Conservation (phyloP, 2,329 filamentous ascomycete species). For the Alternaria ethzedia region DNA sequence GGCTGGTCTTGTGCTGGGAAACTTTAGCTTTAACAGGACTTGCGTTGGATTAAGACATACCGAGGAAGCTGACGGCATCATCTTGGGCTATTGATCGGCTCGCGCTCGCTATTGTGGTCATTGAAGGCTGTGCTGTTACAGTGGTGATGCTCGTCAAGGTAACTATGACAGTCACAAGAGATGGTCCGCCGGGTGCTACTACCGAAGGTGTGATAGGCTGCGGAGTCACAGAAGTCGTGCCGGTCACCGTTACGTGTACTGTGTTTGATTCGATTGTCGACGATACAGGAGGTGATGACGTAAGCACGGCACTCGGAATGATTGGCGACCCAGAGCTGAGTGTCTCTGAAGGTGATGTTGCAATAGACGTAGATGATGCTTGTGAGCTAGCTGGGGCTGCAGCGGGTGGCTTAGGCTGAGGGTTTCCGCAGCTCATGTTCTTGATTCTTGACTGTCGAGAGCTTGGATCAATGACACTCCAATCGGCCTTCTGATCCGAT, state of each 20-base stretch:
- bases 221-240: background rate
- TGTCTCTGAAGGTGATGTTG: background rate
- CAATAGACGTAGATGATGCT: background rate
- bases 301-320: background rate
- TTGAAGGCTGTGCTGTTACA: background rate
- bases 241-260: slow-evolving; percentile 1
- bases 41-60: background rate
- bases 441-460: slow-evolving; percentile 23
- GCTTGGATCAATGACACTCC: slow-evolving; percentile 29
- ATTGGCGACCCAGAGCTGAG: background rate
- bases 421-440: slow-evolving; percentile 27
- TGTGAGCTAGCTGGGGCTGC: background rate
- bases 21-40: background rate
- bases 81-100: background rate
- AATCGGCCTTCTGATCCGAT: slow-evolving; percentile 28
- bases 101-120: background rate
- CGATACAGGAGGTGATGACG: background rate
- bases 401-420: background rate
- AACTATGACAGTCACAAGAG: background rate
- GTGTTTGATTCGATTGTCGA: background rate
- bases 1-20: background rate
- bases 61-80: background rate
- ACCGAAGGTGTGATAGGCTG: background rate
- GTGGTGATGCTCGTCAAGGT: background rate
- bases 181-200: background rate